Percentiles rank a stretch among this genome's conserved stretches.
Conservation (phyloP, 345 rosid genomes). For the Gossypium australe region DNA sequence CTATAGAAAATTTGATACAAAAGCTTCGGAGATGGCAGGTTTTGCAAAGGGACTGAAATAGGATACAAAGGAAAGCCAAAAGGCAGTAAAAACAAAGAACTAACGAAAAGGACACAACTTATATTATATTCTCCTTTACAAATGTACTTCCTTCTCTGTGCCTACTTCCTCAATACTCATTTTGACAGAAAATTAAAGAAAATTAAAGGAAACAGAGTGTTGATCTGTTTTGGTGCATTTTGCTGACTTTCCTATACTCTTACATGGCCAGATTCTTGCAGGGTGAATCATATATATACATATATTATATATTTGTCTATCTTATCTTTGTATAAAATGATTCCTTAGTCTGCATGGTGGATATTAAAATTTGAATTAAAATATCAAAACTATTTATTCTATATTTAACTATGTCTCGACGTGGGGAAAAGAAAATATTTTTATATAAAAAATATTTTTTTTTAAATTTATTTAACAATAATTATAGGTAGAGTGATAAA, state of each 20-base stretch:
- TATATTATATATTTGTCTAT: too few species aligned
- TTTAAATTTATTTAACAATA: too few species aligned
- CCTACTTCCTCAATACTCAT: not conserved
- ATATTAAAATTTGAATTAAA: too few species aligned
- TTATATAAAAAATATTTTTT: too few species aligned
- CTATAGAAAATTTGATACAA: slow-evolving; percentile 11
- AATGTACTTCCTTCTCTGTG: not conserved
- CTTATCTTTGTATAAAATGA: too few species aligned
- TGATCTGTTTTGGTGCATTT: not conserved
- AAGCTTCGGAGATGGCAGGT: not conserved
- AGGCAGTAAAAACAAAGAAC: not conserved
- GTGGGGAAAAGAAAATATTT: too few species aligned
- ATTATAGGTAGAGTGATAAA: too few species aligned
- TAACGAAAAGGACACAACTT: slow-evolving; percentile 5
- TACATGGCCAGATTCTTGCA: not conserved
- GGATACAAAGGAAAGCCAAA: not conserved
- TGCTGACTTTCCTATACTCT: not conserved
- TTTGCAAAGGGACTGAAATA: slow-evolving; percentile 7
- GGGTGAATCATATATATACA: not conserved
- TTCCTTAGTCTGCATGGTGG: too few species aligned
- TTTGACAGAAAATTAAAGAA: not conserved
- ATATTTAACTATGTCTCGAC: too few species aligned
- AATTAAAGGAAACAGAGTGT: not conserved
- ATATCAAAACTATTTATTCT: too few species aligned
- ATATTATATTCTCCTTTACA: slow-evolving; percentile 15